Percentiles rank a stretch among this genome's conserved stretches.
These are phyloP conservation scores for Tilletia indica DNA, from an alignment of 1,284 basidiomycete species.

Conservation along the genomic window DNA sequence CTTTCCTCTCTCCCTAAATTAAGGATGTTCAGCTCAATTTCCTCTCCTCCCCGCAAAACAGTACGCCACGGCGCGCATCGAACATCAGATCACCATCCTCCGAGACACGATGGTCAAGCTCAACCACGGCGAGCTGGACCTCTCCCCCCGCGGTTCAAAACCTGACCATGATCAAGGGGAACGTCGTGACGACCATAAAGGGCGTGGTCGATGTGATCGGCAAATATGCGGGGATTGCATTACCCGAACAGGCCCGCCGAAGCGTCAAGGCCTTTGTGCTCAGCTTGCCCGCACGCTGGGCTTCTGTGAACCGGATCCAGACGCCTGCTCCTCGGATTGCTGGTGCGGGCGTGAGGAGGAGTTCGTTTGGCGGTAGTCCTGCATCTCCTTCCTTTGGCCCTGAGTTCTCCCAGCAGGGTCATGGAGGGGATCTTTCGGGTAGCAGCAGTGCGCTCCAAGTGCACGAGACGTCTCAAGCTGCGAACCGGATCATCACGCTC, in stretches of 20 bases:
- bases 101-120: conserved; percentile 59
- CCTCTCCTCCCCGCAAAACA: conserved; percentile 20
- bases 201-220: conserved; percentile 84
- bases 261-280: conserved; percentile 78
- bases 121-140: conserved; percentile 45
- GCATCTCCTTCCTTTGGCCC: conserved; percentile 5
- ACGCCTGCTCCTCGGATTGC: conserved; percentile 24
- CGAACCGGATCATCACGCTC: conserved; percentile 75
- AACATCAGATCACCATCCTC: conserved; percentile 78
- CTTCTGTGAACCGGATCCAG: conserved; percentile 53
- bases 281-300: conserved; percentile 77
- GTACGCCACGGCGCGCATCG: conserved; percentile 84
- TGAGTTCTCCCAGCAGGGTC: not conserved
- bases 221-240: conserved; percentile 76
- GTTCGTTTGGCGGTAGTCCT: conserved; percentile 31
- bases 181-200: conserved; percentile 79
- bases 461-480: conserved; percentile 61
- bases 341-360: conserved; percentile 28
- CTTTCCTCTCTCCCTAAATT: no score
- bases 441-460: conserved; percentile 26
- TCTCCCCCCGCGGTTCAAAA: conserved; percentile 41
- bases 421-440: not conserved
- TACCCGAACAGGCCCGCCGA: conserved; percentile 77
- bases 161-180: conserved; percentile 71
- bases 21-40: no score